Base-by-base conservation (phyloP, 2,329 filamentous ascomycete genomes). In the Paracoccidioides brasiliensis region DNA sequence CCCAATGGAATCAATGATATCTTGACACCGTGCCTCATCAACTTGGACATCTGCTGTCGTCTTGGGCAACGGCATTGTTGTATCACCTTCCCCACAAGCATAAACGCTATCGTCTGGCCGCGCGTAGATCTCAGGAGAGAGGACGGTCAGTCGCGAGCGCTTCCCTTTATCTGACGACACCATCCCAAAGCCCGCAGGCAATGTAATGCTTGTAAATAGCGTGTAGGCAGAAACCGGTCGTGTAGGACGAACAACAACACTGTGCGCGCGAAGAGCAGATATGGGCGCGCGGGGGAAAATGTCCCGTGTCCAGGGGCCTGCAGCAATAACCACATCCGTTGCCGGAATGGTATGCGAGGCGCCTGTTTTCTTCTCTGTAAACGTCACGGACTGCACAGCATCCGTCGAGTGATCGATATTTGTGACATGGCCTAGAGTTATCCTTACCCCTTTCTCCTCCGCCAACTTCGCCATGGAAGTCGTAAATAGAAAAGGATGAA, bases 91-190 rank as follows among this genome's bases (percentile, higher is more conserved):
- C 46, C 90, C 93, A 67, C 93, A 98, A 0, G 89, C 90, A 69
- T 98, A 98, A 9, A 95, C 85, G 67, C 95, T 90, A 55, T 86
- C 81, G 67, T 89, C 86, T 0, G 90, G 90, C 3, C 93, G 80
- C 0, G 93, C 87, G 68, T 98, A 98, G 59, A 97, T 93, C 70
- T 98, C 93, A 0, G 93, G 93, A 32, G 88, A 84, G 10, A 89
- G 88, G 15, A 79, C 79, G 33, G 82, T 78, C 57, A 77, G 62
- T 3, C 76, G 70, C 79, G 80, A 63, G n/a, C 32, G 30, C 35
- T 35, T 45, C 3, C 43, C 72, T 73, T 75, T 66, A 79, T 75
- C 57, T 74, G 77, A 65, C 70, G 67, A 61, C 64, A 67, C 56
- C 9, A n/a, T 70, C 67, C 67, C 55, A 67, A 84, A 89, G 58